These are phyloP conservation scores for Colletotrichum aenigma DNA, from an alignment of 2,329 filamentous ascomycete genomes.

Conservation along the genomic window DNA sequence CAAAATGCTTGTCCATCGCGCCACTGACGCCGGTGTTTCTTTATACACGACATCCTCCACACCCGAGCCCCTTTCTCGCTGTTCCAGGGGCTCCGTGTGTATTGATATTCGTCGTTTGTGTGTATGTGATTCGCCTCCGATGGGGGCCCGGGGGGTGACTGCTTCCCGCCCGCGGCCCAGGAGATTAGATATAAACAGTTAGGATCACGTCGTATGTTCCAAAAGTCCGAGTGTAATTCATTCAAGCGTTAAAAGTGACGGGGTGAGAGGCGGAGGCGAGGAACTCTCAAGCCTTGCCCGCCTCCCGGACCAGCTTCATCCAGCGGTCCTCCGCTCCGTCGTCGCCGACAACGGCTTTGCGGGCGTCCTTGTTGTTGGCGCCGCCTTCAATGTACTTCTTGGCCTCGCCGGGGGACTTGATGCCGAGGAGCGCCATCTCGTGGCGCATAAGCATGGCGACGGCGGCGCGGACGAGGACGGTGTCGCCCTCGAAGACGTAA, in stretches of 20 bases:
- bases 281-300: slow-evolving; percentile 36
- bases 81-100: background rate
- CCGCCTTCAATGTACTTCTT: slow-evolving; percentile 37
- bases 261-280: background rate
- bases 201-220: slow-evolving; percentile 20
- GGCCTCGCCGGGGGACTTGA: slow-evolving; percentile 49
- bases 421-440: slow-evolving; percentile 56
- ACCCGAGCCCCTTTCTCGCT: background rate
- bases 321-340: slow-evolving; percentile 54
- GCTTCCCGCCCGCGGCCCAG: background rate
- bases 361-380: slow-evolving; percentile 12
- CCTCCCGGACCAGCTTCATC: slow-evolving; percentile 43
- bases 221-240: slow-evolving; percentile 9
- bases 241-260: slow-evolving; percentile 10
- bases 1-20: slow-evolving; percentile 12
- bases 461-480: slow-evolving; percentile 71
- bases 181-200: slow-evolving; percentile 23
- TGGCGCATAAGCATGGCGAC: slow-evolving; percentile 67
- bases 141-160: background rate
- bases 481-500: slow-evolving; percentile 82
- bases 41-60: slow-evolving; percentile 11
- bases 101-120: background rate
- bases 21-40: slow-evolving; percentile 18
- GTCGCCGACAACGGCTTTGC: slow-evolving; percentile 18
- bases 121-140: slow-evolving; percentile 5